These are phyloP conservation scores for Saccharomycopsis malanga DNA, from an alignment of 805 yeast species.

Conservation along the genomic window DNA sequence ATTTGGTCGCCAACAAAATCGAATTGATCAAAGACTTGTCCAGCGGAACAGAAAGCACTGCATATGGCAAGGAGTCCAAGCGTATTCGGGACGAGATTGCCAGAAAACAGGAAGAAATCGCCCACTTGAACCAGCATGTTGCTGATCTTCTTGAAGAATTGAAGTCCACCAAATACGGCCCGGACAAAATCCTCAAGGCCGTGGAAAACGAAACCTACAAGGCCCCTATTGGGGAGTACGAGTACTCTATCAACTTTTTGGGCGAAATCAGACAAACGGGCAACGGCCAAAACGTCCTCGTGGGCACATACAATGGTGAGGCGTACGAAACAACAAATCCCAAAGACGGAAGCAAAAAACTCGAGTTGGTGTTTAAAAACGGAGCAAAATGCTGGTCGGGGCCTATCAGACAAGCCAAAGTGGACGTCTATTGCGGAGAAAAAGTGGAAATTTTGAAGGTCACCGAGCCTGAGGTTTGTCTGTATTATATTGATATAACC, in stretches of 20 bases:
- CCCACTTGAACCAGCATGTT: constrained; percentile 21
- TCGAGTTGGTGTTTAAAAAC: constrained; percentile 36
- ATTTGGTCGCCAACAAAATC: constrained; percentile 9
- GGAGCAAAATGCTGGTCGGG: constrained; percentile 96
- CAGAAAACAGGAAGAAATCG: constrained; percentile 19
- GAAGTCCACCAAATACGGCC: constrained; percentile 40
- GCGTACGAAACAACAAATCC: constrained; percentile 6
- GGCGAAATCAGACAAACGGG: constrained; percentile 52
- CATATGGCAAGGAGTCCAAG: constrained; percentile 4
- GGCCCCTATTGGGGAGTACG: constrained; percentile 58
- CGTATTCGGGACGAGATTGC: constrained; percentile 8
- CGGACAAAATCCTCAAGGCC: constrained; percentile 57
- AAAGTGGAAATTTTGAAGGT: constrained; percentile 52
- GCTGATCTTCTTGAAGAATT: constrained; percentile 23
- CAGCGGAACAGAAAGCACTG: constrained; percentile 4
- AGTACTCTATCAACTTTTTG: constrained; percentile 53
- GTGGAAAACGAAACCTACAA: constrained; percentile 42
- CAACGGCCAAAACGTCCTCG: constrained; percentile 38
- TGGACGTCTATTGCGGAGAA: constrained; percentile 62
- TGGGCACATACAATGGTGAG: constrained; percentile 38
- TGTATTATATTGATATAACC: constrained; percentile 47
- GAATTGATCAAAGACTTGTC: constrained; percentile 18
- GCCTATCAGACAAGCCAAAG: constrained; percentile 65
- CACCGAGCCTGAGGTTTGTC: constrained; percentile 85
- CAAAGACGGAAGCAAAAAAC: constrained; percentile 23